Evolutionary conservation across 441 rosid species (phyloP).

Genomic region (Viola pubescens): DNA sequence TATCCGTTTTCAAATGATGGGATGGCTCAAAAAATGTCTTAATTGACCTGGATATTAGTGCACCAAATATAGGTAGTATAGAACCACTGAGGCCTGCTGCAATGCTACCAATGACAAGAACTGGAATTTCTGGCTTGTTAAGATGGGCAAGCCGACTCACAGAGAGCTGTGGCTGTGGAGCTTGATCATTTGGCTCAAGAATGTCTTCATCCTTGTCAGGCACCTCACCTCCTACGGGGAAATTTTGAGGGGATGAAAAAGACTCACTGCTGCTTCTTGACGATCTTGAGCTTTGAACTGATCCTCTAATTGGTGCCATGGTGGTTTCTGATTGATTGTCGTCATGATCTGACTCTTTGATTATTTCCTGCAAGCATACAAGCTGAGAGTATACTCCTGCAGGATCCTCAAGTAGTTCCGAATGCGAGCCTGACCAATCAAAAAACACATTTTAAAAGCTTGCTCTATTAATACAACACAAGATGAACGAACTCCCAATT

Average conservation of each 20-base stretch:
- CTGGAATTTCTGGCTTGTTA: conserved; percentile 53
- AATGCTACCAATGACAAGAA: conserved; percentile 35
- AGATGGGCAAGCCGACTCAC: conserved; percentile 44
- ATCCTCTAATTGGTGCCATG: conserved; percentile 30
- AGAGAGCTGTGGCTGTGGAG: conserved; percentile 34
- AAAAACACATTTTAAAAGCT: not conserved
- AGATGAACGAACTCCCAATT: too few species aligned
- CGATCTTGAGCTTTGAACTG: conserved; percentile 19
- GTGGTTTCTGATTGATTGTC: conserved; percentile 21
- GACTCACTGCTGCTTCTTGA: conserved; percentile 24
- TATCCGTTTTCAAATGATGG: conserved; percentile 33
- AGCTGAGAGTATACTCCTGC: conserved; percentile 46
- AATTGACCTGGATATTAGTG: conserved; percentile 41
- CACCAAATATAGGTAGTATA: conserved; percentile 47
- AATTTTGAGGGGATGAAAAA: conserved; percentile 29
- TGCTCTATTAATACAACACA: too few species aligned
- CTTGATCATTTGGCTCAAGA: conserved; percentile 10
- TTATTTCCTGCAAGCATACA: conserved; percentile 35
- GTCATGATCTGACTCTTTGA: conserved; percentile 20
- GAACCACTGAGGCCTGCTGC: conserved; percentile 39
- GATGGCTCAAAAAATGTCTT: conserved; percentile 47
- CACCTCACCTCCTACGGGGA: conserved; percentile 22
- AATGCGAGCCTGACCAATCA: conserved; percentile 45
- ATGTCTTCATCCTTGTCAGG: conserved; percentile 10
- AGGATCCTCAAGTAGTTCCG: conserved; percentile 37